Conservation (phyloP, 371 early-diverging fungal species). For the Rhizoclosmatium hyalinum region DNA sequence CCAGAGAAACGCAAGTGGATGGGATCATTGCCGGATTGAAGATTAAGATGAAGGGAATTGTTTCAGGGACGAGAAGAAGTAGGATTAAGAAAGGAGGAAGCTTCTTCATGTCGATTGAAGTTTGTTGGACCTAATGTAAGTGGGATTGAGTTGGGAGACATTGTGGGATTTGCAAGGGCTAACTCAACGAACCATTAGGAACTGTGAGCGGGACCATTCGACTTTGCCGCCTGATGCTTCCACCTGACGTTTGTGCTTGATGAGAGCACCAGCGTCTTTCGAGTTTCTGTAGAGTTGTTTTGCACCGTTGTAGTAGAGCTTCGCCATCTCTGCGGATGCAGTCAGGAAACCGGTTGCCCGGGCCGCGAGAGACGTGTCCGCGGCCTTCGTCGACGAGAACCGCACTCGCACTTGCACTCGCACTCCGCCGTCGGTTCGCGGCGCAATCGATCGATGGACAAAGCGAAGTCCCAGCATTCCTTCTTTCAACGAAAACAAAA, state of each 20-base stretch:
- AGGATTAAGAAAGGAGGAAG: slow-evolving; percentile 30
- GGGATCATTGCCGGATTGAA: slow-evolving; percentile 28
- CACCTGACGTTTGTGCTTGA: neutral
- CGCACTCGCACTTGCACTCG: no score
- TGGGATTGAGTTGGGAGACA: no score
- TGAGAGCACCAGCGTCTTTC: slow-evolving; percentile 1
- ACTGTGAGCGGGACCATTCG: slow-evolving; percentile 1
- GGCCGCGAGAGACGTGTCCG: neutral
- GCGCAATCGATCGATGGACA: no score
- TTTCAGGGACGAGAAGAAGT: slow-evolving; percentile 22
- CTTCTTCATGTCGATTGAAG: slow-evolving; percentile 25
- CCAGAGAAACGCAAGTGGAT: slow-evolving; percentile 22
- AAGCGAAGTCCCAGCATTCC: no score
- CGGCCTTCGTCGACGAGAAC: no score
- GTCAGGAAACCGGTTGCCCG: neutral
- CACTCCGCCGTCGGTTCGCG: no score
- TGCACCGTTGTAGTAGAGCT: slow-evolving; percentile 29
- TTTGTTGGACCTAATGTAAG: slow-evolving; percentile 12
- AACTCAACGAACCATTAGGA: slow-evolving; percentile 2
- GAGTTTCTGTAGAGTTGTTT: slow-evolving; percentile 25
- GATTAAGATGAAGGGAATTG: slow-evolving; percentile 23
- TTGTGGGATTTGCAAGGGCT: no score
- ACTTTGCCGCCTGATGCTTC: neutral
- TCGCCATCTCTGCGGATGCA: slow-evolving; percentile 5
- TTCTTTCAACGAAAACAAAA: no score